Conservation (phyloP, 1,139 yeast species). For the Candida freyschussii region DNA sequence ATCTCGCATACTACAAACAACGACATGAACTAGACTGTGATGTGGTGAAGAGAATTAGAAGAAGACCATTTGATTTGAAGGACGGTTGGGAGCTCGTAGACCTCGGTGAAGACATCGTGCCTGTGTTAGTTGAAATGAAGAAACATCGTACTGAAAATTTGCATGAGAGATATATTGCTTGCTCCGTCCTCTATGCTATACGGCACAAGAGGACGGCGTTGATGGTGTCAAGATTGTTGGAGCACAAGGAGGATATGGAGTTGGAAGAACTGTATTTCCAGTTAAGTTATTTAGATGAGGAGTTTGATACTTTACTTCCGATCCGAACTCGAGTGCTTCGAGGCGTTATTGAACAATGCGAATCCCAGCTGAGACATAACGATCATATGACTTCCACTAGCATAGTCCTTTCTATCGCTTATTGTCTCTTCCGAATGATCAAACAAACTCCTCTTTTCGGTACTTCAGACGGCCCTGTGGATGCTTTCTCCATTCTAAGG, state of each 20-base stretch:
- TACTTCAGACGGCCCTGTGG: conserved; percentile 8
- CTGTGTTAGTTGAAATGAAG: conserved; percentile 8
- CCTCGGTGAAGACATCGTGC: conserved; percentile 7
- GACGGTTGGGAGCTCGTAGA: conserved; percentile 11
- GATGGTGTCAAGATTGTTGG: neutral
- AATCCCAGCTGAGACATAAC: neutral
- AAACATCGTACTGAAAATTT: conserved; percentile 5
- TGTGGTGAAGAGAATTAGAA: neutral
- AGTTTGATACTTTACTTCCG: conserved; percentile 17
- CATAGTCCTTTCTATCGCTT: conserved; percentile 11
- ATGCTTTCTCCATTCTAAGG: conserved; percentile 16
- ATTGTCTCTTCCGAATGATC: conserved; percentile 2
- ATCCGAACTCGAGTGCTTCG: conserved; percentile 10
- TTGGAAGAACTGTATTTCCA: conserved; percentile 9
- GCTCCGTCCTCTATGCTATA: conserved; percentile 6
- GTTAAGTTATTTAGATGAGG: conserved; percentile 15
- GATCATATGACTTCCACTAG: conserved; percentile 7
- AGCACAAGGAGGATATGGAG: neutral
- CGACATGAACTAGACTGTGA: conserved; percentile 5
- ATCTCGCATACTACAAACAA: conserved; percentile 3
- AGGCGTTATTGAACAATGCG: conserved; percentile 2
- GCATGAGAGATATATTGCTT: conserved; percentile 11
- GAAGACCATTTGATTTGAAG: conserved; percentile 6
- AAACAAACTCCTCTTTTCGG: conserved; percentile 1
- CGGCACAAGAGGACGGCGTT: conserved; percentile 3